Evolutionary conservation across 1,284 basidiomycete species (phyloP).

Genomic region (Quambalaria eucalypti): DNA sequence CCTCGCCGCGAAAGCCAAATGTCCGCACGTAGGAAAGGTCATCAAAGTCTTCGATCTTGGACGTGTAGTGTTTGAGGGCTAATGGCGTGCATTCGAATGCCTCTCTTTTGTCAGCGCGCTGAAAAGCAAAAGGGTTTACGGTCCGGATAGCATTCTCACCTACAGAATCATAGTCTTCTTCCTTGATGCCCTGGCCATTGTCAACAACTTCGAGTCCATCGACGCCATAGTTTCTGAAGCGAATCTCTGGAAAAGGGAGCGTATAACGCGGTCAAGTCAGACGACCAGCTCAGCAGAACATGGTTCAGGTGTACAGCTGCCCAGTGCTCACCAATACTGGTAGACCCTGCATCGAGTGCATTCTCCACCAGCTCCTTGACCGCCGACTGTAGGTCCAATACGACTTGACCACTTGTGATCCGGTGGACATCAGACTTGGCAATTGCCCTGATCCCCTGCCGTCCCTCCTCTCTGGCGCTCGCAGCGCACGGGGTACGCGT

Average conservation of each 20-base stretch:
- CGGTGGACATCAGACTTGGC: slow-evolving; percentile 31
- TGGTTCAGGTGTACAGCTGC: neutral
- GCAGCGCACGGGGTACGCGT: too few species aligned
- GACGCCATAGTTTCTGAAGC: slow-evolving; percentile 79
- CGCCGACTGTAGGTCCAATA: slow-evolving; percentile 80
- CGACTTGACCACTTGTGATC: slow-evolving; percentile 84
- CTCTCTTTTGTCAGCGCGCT: too few species aligned
- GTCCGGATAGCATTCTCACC: too few species aligned
- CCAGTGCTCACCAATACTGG: too few species aligned
- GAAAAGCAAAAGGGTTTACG: too few species aligned
- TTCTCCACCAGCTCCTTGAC: slow-evolving; percentile 97
- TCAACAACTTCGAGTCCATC: slow-evolving; percentile 82
- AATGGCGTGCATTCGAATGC: too few species aligned
- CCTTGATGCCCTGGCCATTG: slow-evolving; percentile 77
- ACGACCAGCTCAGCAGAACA: neutral
- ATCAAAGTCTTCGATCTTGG: slow-evolving; percentile 70
- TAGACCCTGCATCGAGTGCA: slow-evolving; percentile 82
- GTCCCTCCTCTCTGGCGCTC: too few species aligned
- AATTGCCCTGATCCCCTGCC: slow-evolving; percentile 28
- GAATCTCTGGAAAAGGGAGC: slow-evolving; percentile 66
- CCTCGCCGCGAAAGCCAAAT: slow-evolving; percentile 95
- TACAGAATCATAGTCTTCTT: slow-evolving; percentile 66
- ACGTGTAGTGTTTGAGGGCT: slow-evolving; percentile 88
- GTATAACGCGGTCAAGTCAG: slow-evolving; percentile 1
- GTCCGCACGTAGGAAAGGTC: slow-evolving; percentile 69